Base-by-base conservation (phyloP, 441 rosid species). In the Breynia disticha region DNA sequence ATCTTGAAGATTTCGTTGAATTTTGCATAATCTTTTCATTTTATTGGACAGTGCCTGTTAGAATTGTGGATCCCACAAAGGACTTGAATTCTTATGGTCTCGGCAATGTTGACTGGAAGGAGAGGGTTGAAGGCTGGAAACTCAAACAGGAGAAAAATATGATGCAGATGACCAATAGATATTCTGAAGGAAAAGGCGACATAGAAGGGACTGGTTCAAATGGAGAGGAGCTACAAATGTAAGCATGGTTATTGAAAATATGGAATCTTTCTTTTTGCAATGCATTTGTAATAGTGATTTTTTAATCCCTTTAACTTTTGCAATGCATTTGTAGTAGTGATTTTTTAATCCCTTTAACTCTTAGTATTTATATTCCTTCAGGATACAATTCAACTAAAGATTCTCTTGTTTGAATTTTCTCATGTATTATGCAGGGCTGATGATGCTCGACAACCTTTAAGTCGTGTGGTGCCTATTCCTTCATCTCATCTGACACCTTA, bases 91-190 rank as follows among this genome's bases (percentile, higher is more conserved):
- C 97, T 55, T 91, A 91, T 71, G 98, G 97, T 69, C 94, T 88
- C 58, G 89, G 91, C 51, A 84, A 77, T 70, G 85, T 91, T 61
- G 97, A 88, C 76, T 91, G 97, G 98, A 91, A 91, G 79, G 98
- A 88, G 70, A 84, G 97, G 63, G 87, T 91, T 60, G 97, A 91
- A 67, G 88, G 97, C 48, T 91, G 98, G 98, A 91, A 91, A 69
- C 87, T 86, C 66, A 88, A 86, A 60, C 97, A 88, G 79, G 97
- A 88, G 60, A 88, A 86, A 70, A 84, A 72, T 64, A 75, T 78
- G 74, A 60, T 75, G 78, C 95, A 82, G 60, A 71, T 79, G 84
- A 79, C 75, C 54, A 78, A 67, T 71, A 82, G 86, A 73, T 77
- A 83, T 57, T 57, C 77, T 65, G 97, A 88, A 75, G 95, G 90